phyloP scores from a whole-genome alignment of 2,329 filamentous ascomycete genomes.

The Grosmannia serpens region DNA sequence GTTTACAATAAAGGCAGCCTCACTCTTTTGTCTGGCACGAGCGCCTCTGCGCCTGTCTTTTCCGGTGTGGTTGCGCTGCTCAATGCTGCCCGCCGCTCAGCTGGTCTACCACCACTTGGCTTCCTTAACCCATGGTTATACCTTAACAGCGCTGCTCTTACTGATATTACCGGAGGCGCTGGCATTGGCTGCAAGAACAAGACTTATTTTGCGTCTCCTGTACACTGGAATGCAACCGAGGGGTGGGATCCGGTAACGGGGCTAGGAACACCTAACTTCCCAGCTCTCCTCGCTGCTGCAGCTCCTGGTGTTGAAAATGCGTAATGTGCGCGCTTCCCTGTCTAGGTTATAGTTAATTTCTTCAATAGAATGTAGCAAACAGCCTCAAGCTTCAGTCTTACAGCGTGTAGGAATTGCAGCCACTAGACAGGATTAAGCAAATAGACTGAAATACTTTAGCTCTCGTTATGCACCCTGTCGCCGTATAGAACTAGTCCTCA shows the following conservation, averaged over 20 bases:
- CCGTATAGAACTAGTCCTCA: too few relatives aligned
- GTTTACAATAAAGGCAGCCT: slow-evolving; percentile 14
- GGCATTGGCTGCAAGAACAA: slow-evolving; percentile 15
- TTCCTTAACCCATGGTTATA: slow-evolving; percentile 33
- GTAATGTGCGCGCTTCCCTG: neutral
- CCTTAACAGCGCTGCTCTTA: slow-evolving; percentile 15
- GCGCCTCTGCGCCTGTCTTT: slow-evolving; percentile 28
- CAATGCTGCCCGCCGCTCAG: slow-evolving; percentile 28
- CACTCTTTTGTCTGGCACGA: slow-evolving; percentile 17
- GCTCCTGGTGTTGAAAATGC: neutral
- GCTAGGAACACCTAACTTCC: slow-evolving; percentile 17
- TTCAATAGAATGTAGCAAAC: too few relatives aligned
- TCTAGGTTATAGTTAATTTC: too few relatives aligned
- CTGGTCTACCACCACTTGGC: slow-evolving; percentile 25
- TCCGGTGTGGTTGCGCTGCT: slow-evolving; percentile 30
- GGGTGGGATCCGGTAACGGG: slow-evolving; percentile 24
- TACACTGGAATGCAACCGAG: slow-evolving; percentile 19
- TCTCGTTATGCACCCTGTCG: too few relatives aligned
- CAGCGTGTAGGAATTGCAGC: too few relatives aligned
- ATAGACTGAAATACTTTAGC: too few relatives aligned
- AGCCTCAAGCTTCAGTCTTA: too few relatives aligned
- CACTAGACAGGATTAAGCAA: too few relatives aligned
- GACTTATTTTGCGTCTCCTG: slow-evolving; percentile 7
- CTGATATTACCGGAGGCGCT: slow-evolving; percentile 17
- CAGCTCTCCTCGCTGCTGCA: slow-evolving; percentile 6